Base-by-base conservation (phyloP, 2,329 filamentous ascomycete genomes). In the Penicillium frequentans region DNA sequence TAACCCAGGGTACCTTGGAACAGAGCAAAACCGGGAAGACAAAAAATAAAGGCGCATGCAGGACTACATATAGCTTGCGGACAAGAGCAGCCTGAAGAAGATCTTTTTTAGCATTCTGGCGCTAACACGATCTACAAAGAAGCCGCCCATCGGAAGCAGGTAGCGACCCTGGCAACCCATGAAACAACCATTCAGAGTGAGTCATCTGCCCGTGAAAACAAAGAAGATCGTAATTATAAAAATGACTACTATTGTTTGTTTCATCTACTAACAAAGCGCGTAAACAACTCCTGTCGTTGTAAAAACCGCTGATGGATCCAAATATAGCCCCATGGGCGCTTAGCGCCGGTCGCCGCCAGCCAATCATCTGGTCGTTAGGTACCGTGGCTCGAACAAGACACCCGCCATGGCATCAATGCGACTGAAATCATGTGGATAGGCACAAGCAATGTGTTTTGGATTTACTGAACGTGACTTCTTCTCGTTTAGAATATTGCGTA, bases 321-420 rank as follows among this genome's bases (percentile, higher is more conserved):
- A 69, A 70, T 64, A 62, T 70, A 68, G 67, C 54, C 53, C 45
- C 23, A 31, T 57, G 54, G 58, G 70, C 69, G 70, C 69, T 71
- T 70, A 71, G 59, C 55, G 44, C 50, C 52, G 59, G 57, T 48
- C 49, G 52, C 49, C 58, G 46, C 57, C 43, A 60, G 52, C 70
- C 69, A 71, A 69, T 45, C 49, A 52, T 31, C 11, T 39, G 14
- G 9, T 52, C 26, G 13, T 42, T 27, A 24, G 13, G n/a, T 16
- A 19, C 27, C 14, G 13, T 23, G 16, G n/a, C 19, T 47, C 43
- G 23, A 53, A 53, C 49, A 31, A 23, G 13, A 44, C 7, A 21
- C 14, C 11, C 23, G 9, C 6, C 3, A n/a, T 29, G 13, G 27
- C 1, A 14, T 10, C 7, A 11, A 6, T 8, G 23, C 26, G 31